Conservation (phyloP, 257 asterid genomes). For the Anisodus acutangulus region DNA sequence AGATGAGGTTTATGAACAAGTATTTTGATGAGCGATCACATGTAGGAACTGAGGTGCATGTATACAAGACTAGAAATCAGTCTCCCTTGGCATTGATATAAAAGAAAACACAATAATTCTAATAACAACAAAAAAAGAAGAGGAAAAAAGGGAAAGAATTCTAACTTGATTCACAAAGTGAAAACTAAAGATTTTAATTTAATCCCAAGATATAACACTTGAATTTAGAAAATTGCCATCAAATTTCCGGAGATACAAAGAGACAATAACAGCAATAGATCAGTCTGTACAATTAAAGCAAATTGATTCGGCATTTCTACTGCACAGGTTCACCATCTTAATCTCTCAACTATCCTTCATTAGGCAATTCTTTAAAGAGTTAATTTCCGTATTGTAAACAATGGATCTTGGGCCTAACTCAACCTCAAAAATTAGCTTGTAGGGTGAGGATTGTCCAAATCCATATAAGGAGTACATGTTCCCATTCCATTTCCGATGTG, state of each 20-base stretch:
- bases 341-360: neutral
- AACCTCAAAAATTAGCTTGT: no score
- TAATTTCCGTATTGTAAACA: neutral
- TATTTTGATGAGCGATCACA: neutral
- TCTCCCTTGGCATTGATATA: neutral
- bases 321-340: no score
- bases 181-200: neutral
- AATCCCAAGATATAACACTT: neutral
- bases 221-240: constrained; percentile 7
- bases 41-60: neutral
- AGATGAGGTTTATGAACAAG: neutral
- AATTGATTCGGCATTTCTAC: no score
- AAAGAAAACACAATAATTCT: neutral
- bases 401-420: no score
- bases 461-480: no score
- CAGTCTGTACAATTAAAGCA: no score
- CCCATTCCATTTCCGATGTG: no score
- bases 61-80: neutral
- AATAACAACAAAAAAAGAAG: no score
- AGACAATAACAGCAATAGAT: neutral
- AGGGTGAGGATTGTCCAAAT: no score
- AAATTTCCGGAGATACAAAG: neutral
- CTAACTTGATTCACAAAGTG: neutral
- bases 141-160: neutral
- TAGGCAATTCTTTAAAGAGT: neutral